phyloP scores from a whole-genome alignment of 306 rosid genomes.

The Gleditsia sinensis region DNA sequence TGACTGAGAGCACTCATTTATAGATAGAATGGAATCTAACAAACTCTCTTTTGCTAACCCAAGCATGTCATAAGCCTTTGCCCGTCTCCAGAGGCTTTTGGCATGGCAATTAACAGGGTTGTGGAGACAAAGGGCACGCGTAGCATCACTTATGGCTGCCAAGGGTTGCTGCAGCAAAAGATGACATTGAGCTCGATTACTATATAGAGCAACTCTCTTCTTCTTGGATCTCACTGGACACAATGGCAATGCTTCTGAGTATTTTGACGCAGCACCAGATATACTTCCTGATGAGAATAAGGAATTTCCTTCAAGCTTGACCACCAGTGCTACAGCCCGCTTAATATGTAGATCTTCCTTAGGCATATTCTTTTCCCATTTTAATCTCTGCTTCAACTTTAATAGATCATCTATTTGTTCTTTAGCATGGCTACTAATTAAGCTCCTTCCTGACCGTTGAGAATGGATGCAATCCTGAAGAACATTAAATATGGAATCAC shows the following conservation, averaged over 20 bases:
- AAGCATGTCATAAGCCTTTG: constrained; percentile 98
- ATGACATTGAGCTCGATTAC: constrained; percentile 96
- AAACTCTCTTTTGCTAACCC: constrained; percentile 94
- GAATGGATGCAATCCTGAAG: constrained; percentile 89
- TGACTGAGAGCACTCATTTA: constrained; percentile 97
- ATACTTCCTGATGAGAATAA: constrained; percentile 92
- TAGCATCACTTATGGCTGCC: constrained; percentile 97
- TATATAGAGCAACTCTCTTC: constrained; percentile 93
- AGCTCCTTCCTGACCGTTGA: constrained; percentile 72
- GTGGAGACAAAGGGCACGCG: constrained; percentile 95
- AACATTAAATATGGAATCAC: constrained; percentile 78
- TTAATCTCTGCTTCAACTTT: constrained; percentile 75
- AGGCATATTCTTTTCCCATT: constrained; percentile 95
- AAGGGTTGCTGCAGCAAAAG: constrained; percentile 92
- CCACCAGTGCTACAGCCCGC: constrained; percentile 96
- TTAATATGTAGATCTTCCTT: constrained; percentile 97
- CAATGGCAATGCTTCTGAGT: constrained; percentile 91
- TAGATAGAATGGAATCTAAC: constrained; percentile 92
- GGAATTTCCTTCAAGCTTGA: constrained; percentile 99
- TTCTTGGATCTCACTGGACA: constrained; percentile 96
- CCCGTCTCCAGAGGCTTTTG: constrained; percentile 98
- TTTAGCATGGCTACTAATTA: constrained; percentile 59
- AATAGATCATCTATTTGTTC: constrained; percentile 86
- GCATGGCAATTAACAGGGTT: constrained; percentile 95
- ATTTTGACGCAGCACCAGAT: constrained; percentile 91